Conservation (phyloP, 495 filamentous ascomycete species). For the Trichoderma asperelloides region DNA sequence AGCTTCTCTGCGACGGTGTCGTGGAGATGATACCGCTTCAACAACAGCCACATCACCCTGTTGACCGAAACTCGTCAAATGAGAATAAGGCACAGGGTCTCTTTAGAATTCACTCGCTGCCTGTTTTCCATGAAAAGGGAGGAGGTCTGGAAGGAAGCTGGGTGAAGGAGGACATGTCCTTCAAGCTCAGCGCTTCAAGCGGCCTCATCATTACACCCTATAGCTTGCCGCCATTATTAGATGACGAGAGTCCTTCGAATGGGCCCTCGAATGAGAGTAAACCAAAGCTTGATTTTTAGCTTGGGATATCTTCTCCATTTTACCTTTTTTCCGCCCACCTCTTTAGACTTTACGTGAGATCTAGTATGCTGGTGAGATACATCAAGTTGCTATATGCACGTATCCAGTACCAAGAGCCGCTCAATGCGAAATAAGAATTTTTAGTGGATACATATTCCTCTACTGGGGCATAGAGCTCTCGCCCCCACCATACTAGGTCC, state of each 20-base stretch:
- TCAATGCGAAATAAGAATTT: background rate
- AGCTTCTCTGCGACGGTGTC: slow-evolving; percentile 76
- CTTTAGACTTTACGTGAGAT: background rate
- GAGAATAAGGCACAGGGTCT: slow-evolving; percentile 82
- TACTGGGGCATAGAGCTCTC: background rate
- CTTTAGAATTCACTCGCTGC: slow-evolving; percentile 70
- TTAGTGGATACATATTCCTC: background rate
- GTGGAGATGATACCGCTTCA: slow-evolving; percentile 78
- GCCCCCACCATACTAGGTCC: background rate
- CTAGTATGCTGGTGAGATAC: background rate
- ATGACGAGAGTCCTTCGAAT: slow-evolving; percentile 42
- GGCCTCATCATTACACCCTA: slow-evolving; percentile 79
- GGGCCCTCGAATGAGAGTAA: slow-evolving; percentile 23
- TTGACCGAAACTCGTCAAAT: slow-evolving; percentile 21
- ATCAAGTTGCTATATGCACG: background rate
- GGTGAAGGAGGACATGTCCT: slow-evolving; percentile 80
- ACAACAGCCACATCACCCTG: slow-evolving; percentile 39
- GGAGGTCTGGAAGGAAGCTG: slow-evolving; percentile 58
- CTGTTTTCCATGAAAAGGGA: slow-evolving; percentile 79
- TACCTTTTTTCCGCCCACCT: background rate
- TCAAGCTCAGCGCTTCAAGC: slow-evolving; percentile 73
- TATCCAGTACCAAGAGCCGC: background rate
- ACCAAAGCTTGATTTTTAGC: slow-evolving; percentile 23
- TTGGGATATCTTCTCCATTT: background rate
- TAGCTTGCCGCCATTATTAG: slow-evolving; percentile 81